Percentiles rank a stretch among this genome's conserved stretches.
Evolutionary conservation across 2,329 filamentous ascomycete species (phyloP).

Genomic region (Fusarium acutatum): DNA sequence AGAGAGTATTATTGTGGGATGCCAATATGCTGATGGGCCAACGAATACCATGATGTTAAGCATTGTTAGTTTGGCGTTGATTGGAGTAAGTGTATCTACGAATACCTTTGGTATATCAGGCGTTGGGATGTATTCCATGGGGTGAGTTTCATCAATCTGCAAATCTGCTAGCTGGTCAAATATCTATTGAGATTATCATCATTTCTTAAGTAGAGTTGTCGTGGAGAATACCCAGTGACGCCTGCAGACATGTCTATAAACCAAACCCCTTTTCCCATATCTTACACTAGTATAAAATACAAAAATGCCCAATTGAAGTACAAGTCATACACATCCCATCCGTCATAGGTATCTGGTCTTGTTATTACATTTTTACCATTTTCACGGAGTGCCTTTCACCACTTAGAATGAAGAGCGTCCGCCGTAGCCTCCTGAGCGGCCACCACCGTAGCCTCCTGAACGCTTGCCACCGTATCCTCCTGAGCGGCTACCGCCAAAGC

Average conservation of each 20-base stretch:
- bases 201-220: conserved; percentile 42
- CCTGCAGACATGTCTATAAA: conserved; percentile 38
- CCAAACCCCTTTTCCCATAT: conserved; percentile 36
- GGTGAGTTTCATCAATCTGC: background rate
- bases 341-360: conserved; percentile 19
- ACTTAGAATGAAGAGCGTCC: conserved; percentile 16
- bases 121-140: background rate
- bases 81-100: conserved; percentile 5
- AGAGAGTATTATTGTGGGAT: conserved; percentile 91
- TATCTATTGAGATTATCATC: conserved; percentile 22
- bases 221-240: conserved; percentile 34
- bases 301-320: conserved; percentile 40
- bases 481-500: background rate
- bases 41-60: conserved; percentile 32
- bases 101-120: background rate
- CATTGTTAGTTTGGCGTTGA: conserved; percentile 29
- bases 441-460: background rate
- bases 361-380: conserved; percentile 32
- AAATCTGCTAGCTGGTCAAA: background rate
- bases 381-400: background rate
- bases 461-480: background rate
- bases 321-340: conserved; percentile 37
- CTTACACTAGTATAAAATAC: conserved; percentile 37
- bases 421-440: conserved; percentile 18
- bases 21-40: conserved; percentile 63